Evolutionary conservation across 2,329 filamentous ascomycete species (phyloP).

Genomic region (Huntiella savannae): DNA sequence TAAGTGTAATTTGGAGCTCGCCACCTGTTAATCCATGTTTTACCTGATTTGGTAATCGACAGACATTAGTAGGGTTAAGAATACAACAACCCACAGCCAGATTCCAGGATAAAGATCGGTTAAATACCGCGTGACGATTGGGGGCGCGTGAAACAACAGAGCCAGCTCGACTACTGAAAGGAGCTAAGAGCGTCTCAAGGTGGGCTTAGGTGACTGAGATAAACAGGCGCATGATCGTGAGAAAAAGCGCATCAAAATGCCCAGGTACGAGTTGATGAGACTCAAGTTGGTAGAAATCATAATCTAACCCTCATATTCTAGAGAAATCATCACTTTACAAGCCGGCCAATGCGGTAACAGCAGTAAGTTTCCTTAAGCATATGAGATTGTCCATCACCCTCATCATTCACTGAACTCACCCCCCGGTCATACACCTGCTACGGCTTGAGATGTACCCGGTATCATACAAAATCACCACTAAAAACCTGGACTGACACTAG

Average conservation of each 20-base stretch:
- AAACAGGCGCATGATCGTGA: constrained; percentile 1
- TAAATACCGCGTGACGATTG: no score
- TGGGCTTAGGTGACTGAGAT: no score
- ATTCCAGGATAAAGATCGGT: no score
- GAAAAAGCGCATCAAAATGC: constrained; percentile 9
- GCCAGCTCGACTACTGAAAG: no score
- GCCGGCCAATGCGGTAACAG: constrained; percentile 99
- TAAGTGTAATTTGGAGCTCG: no score
- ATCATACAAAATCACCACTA: constrained; percentile 8
- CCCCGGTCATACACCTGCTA: background rate
- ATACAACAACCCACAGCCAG: no score
- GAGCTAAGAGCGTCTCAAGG: no score
- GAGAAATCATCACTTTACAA: constrained; percentile 98
- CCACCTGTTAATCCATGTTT: no score
- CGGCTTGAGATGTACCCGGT: constrained; percentile 10
- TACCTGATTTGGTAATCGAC: no score
- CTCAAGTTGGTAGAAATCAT: background rate
- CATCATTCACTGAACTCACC: background rate
- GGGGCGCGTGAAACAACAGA: no score
- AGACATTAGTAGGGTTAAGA: no score
- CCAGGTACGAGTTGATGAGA: constrained; percentile 9
- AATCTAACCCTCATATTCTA: constrained; percentile 20
- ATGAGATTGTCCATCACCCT: background rate
- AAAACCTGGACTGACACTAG: background rate
- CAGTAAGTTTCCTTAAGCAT: constrained; percentile 42